Evolutionary conservation across 73 alveolate species (phyloP).

Genomic region (Tetrahymena elliotti): DNA sequence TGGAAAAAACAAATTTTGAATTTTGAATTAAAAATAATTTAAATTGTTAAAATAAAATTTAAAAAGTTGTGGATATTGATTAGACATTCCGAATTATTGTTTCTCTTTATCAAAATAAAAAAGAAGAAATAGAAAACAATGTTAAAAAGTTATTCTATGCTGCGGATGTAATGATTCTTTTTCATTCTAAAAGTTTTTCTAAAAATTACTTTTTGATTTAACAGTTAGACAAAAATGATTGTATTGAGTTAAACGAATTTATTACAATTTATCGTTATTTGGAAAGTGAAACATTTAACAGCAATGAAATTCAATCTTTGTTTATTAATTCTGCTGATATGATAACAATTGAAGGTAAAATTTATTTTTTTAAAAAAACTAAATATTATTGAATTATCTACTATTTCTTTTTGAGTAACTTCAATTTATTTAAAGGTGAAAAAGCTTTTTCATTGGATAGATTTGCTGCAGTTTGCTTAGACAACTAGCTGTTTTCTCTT

Average conservation of each 20-base stretch:
- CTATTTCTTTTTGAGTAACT: background rate
- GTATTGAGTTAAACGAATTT: background rate
- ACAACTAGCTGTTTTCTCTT: background rate
- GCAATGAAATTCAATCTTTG: background rate
- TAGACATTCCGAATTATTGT: background rate
- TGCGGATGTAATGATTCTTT: background rate
- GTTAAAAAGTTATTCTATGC: background rate
- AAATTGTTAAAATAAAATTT: background rate
- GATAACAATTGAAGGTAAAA: background rate
- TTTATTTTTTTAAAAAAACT: background rate
- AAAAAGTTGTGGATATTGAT: background rate
- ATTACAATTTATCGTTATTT: background rate
- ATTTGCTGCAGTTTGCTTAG: background rate
- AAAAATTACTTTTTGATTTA: no score
- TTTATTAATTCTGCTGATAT: background rate
- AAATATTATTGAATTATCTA: no score
- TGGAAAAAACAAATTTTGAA: no score
- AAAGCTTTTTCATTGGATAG: background rate
- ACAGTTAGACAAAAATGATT: background rate
- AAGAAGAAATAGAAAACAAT: background rate
- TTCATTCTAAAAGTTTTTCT: no score
- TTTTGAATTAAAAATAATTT: no score
- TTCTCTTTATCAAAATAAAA: background rate
- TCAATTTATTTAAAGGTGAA: background rate
- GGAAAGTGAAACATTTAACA: background rate